A percentile compares a stretch with the other conserved stretches of the same genome.
Conservation (phyloP, 2,329 filamentous ascomycete species). For the Pseudocercospora eumusae region DNA sequence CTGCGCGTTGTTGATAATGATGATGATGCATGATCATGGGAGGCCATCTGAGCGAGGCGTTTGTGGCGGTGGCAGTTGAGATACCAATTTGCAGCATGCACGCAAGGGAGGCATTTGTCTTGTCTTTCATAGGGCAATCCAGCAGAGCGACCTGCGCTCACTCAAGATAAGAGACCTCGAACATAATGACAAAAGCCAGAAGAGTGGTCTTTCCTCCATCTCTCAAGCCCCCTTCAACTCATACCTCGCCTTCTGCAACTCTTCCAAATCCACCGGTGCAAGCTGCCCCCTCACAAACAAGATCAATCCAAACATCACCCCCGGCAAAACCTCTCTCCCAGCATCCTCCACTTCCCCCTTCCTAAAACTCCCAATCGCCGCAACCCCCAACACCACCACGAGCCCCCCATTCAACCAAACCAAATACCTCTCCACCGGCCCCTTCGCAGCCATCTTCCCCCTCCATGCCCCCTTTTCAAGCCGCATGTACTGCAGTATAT, state of each 20-base stretch:
- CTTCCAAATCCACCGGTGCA: conserved; percentile 67
- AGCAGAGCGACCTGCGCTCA: not conserved
- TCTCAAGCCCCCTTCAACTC: conserved; percentile 66
- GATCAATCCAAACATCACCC: conserved; percentile 61
- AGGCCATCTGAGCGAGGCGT: conserved; percentile 22
- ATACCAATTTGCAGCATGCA: conserved; percentile 11
- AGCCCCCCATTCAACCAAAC: conserved; percentile 63
- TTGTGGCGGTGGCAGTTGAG: conserved; percentile 8
- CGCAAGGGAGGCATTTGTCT: not conserved
- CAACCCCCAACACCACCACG: conserved; percentile 55
- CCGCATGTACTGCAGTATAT: conserved; percentile 53
- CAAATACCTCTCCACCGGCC: conserved; percentile 60
- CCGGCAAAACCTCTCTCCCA: conserved; percentile 45
- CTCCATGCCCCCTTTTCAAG: conserved; percentile 51
- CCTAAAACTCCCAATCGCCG: conserved; percentile 47
- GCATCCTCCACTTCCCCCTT: conserved; percentile 34
- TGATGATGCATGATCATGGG: conserved; percentile 11
- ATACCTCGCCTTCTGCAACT: conserved; percentile 64
- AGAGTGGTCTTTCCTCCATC: not conserved
- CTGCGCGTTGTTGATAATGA: not conserved
- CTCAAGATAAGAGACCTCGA: not conserved
- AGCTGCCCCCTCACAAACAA: conserved; percentile 66
- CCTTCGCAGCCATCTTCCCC: conserved; percentile 36
- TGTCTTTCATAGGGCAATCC: not conserved
- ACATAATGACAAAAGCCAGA: not conserved